phyloP scores from a whole-genome alignment of 2,329 filamentous ascomycete genomes.

The Aaosphaeria pasadenensis region DNA sequence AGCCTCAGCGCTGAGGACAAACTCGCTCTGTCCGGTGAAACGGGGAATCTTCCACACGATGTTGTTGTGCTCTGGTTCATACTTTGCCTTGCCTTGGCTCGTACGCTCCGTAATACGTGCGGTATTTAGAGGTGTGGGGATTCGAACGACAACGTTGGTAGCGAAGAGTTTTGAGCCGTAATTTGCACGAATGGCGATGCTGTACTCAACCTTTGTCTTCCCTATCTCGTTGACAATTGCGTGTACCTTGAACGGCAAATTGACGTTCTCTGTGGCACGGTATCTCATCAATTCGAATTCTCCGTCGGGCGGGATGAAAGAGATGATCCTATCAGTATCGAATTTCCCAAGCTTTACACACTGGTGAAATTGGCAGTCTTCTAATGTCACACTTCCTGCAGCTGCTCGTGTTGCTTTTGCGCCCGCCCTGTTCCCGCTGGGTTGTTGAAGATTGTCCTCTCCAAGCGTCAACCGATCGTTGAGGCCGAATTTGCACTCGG shows the following conservation, averaged over 20 bases:
- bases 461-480: constrained; percentile 95
- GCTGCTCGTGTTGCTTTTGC: constrained; percentile 93
- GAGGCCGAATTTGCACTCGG: constrained; percentile 97
- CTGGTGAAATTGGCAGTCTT: constrained; percentile 98
- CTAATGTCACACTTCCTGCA: constrained; percentile 89
- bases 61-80: constrained; percentile 95
- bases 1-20: constrained; percentile 89
- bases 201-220: constrained; percentile 97
- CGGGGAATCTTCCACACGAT: constrained; percentile 98
- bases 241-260: constrained; percentile 97
- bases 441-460: constrained; percentile 57
- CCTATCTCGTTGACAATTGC: constrained; percentile 97
- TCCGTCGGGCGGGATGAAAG: constrained; percentile 92
- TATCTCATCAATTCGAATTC: constrained; percentile 99
- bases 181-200: constrained; percentile 94
- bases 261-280: constrained; percentile 96
- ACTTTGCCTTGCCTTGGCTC: constrained; percentile 95
- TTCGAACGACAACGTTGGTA: constrained; percentile 90
- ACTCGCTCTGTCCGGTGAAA: constrained; percentile 98
- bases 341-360: constrained; percentile 98
- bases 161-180: constrained; percentile 95
- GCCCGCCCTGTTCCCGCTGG: constrained; percentile 70
- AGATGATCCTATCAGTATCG: constrained; percentile 93
- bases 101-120: constrained; percentile 90
- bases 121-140: constrained; percentile 95